These are phyloP conservation scores for Tetracladium setigerum DNA, from an alignment of 495 filamentous ascomycete genomes.

Conservation along the genomic window DNA sequence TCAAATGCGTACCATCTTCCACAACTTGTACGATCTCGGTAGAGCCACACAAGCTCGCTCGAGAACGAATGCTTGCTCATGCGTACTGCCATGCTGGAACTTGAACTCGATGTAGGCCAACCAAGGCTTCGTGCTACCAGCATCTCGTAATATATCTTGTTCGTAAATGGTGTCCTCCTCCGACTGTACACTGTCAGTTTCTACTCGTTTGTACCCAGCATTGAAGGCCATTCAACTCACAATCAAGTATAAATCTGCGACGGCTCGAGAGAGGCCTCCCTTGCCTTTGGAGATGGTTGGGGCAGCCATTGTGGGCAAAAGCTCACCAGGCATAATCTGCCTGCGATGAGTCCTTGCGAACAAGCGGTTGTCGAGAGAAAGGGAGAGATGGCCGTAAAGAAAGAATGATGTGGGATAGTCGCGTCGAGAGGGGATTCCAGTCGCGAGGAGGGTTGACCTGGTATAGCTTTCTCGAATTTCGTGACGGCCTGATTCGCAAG, in stretches of 20 bases:
- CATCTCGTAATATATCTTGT: constrained; percentile 85
- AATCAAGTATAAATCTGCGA: constrained; percentile 67
- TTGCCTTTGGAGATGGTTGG: constrained; percentile 20
- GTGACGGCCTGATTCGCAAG: no score
- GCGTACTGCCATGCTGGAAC: constrained; percentile 72
- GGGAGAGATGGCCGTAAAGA: neutral
- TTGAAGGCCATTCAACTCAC: constrained; percentile 44
- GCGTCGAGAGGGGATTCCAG: no score
- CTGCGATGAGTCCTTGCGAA: constrained; percentile 12
- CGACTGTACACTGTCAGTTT: constrained; percentile 33
- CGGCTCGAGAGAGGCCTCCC: constrained; percentile 19
- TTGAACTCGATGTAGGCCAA: constrained; percentile 92
- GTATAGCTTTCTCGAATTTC: no score
- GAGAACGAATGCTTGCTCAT: constrained; percentile 91
- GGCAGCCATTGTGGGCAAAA: constrained; percentile 24
- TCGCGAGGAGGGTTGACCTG: no score
- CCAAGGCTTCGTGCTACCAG: constrained; percentile 89
- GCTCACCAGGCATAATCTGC: constrained; percentile 24
- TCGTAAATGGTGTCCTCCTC: constrained; percentile 92
- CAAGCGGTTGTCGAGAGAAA: constrained; percentile 7
- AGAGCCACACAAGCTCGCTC: constrained; percentile 86
- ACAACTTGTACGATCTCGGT: constrained; percentile 94
- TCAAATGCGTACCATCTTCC: constrained; percentile 72
- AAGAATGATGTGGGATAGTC: no score
- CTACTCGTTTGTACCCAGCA: neutral